Conservation (phyloP, 31 red algal genomes). For the Odonthalia washingtoniensis region DNA sequence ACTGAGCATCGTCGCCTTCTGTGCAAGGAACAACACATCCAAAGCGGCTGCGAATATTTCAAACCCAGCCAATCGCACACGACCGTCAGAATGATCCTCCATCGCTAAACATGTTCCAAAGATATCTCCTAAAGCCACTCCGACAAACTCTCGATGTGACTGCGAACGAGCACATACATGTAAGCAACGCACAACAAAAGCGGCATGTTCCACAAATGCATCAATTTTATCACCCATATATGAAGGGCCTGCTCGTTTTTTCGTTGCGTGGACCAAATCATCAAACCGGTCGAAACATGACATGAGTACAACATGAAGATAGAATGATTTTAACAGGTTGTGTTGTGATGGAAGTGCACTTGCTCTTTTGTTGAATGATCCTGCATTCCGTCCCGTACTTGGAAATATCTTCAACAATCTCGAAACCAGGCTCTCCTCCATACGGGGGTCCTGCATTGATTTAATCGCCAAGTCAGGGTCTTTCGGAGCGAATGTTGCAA, state of each 20-base stretch:
- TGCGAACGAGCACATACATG: slow-evolving; percentile 55
- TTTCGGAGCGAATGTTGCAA: slow-evolving; percentile 51
- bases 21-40: slow-evolving; percentile 76
- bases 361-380: slow-evolving; percentile 48
- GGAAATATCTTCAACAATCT: slow-evolving; percentile 65
- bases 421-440: slow-evolving; percentile 3
- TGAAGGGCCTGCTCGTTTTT: slow-evolving; percentile 43
- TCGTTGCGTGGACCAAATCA: slow-evolving; percentile 39
- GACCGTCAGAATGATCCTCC: slow-evolving; percentile 79
- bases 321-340: slow-evolving; percentile 59
- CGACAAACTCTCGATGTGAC: slow-evolving; percentile 69
- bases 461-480: slow-evolving; percentile 48
- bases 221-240: slow-evolving; percentile 71
- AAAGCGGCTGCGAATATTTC: slow-evolving; percentile 82
- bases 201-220: slow-evolving; percentile 78
- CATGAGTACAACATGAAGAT: slow-evolving; percentile 76
- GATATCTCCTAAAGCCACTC: slow-evolving; percentile 72
- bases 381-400: slow-evolving; percentile 40
- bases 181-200: slow-evolving; percentile 62
- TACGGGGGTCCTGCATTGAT: slow-evolving; percentile 42
- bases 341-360: background rate
- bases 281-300: slow-evolving; percentile 86
- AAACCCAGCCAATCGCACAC: slow-evolving; percentile 79
- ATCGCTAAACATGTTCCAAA: slow-evolving; percentile 75
- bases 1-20: slow-evolving; percentile 53